Base-by-base conservation (phyloP, 106 monocot species). In the Triglochin maritima region DNA sequence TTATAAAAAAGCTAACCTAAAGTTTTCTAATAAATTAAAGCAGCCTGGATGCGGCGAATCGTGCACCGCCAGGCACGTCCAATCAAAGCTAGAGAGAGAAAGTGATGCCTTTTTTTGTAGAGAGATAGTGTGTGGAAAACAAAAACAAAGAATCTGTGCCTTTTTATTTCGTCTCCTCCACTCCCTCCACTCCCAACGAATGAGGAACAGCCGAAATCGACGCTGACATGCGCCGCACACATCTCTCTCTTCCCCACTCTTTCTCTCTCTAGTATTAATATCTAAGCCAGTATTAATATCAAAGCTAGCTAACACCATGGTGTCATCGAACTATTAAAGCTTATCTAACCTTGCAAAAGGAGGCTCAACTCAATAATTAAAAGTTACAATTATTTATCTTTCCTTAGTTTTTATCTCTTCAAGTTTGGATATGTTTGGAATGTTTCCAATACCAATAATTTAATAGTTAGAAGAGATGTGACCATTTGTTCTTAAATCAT, bases 141-240 rank as follows among this genome's bases (percentile, higher is more conserved):
- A 53, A 53, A 53, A 12, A 2, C 7, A 3, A 53, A 7, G 53
- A 53, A 53, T 53, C 53, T 53, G 29, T 29, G 29, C 29, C 29
- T 29, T 29, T 29, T 29, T 29, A 29, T 29, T 29, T 29, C 29
- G 29, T 29, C 29, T 29, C 29, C 15, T 16, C 15, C 58, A n/a
- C 61, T 62, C 61, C 4, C 29, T 43, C 61, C 16, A 1, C 42
- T 62, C 16, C 61, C 67, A 53, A 46, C 67, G 67, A 67, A 67
- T 29, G 51, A 67, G 67, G 67, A 67, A 67, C 65, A 43, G 57
- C 64, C 46, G 42, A 48, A 54, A 64, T 44, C 46, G 72, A 73
- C 55, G 64, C 56, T 15, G 72, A 73, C 63, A 65, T n/a, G 64
- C 63, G 72, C 53, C 63, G 72, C 71, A 53, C 51, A 9, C 52